These are phyloP conservation scores for Verticillium tricorpus DNA, from an alignment of 2,329 filamentous ascomycete species.

Conservation along the genomic window DNA sequence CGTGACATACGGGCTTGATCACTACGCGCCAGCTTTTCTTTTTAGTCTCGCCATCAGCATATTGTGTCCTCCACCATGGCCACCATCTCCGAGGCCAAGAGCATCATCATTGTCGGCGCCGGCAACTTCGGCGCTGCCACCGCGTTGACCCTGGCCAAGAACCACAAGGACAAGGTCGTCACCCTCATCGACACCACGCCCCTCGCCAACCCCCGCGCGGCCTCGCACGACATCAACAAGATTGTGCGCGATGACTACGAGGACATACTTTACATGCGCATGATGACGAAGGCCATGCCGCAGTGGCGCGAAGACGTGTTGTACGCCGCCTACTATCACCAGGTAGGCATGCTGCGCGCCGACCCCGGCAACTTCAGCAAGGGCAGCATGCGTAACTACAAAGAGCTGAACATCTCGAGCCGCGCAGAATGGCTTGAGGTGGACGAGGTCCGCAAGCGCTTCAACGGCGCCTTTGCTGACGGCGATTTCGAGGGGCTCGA, in stretches of 20 bases:
- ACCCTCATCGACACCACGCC: conserved; percentile 30
- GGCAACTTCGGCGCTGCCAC: conserved; percentile 41
- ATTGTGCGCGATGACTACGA: conserved; percentile 38
- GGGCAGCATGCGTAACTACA: conserved; percentile 35
- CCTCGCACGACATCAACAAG: conserved; percentile 44
- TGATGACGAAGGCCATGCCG: conserved; percentile 35
- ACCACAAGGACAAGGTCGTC: conserved; percentile 19
- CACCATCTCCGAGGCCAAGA: conserved; percentile 6
- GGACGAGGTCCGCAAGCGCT: conserved; percentile 48
- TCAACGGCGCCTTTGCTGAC: conserved; percentile 52
- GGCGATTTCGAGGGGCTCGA: conserved; percentile 52
- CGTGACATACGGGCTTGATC: not conserved
- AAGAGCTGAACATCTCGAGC: conserved; percentile 32
- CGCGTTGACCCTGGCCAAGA: conserved; percentile 27
- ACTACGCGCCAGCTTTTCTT: not conserved
- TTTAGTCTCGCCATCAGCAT: not conserved
- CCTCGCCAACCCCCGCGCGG: conserved; percentile 32
- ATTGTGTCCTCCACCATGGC: conserved; percentile 4
- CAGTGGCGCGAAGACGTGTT: conserved; percentile 38
- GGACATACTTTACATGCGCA: conserved; percentile 32
- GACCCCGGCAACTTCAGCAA: conserved; percentile 37
- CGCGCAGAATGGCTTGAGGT: conserved; percentile 34
- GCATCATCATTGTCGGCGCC: conserved; percentile 34
- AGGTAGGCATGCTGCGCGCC: conserved; percentile 48
- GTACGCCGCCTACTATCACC: conserved; percentile 50